Percentiles rank a stretch among this genome's conserved stretches.
Conservation (phyloP, 768 basidiomycete genomes). For the Collybiopsis confluens region DNA sequence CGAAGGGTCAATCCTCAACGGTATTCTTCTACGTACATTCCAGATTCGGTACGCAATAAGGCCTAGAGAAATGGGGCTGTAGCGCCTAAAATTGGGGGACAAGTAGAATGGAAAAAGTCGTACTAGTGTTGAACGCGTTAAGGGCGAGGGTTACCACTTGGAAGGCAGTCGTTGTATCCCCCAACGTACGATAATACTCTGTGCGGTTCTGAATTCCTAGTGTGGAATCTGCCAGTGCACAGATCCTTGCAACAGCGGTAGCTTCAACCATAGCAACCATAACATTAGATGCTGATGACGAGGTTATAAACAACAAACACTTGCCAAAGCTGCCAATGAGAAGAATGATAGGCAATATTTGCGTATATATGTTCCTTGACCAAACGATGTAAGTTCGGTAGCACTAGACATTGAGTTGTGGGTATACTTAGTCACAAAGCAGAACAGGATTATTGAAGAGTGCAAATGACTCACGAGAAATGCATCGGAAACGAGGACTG, state of each 20-base stretch:
- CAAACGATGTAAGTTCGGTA: neutral
- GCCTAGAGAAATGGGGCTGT: neutral
- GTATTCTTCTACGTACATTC: neutral
- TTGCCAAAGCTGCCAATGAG: neutral
- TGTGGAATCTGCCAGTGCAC: neutral
- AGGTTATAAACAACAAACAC: neutral
- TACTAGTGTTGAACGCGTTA: constrained; percentile 1
- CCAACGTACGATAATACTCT: neutral
- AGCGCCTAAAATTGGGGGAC: no score
- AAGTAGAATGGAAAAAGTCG: neutral
- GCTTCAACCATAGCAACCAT: neutral
- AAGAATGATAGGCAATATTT: constrained; percentile 2
- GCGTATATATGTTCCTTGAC: neutral
- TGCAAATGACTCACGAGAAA: no score
- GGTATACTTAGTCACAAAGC: no score
- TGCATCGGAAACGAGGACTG: no score
- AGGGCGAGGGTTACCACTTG: neutral
- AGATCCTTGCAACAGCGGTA: neutral
- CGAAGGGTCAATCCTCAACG: neutral
- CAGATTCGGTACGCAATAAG: constrained; percentile 1
- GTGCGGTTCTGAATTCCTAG: neutral
- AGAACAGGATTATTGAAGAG: no score
- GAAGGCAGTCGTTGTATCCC: neutral
- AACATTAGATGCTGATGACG: no score
- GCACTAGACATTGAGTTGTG: no score